Evolutionary conservation across 805 yeast genomes (phyloP), one percentile per base, ranked within the genome.

Genomic region (Myxozyma lipomycoides): DNA sequence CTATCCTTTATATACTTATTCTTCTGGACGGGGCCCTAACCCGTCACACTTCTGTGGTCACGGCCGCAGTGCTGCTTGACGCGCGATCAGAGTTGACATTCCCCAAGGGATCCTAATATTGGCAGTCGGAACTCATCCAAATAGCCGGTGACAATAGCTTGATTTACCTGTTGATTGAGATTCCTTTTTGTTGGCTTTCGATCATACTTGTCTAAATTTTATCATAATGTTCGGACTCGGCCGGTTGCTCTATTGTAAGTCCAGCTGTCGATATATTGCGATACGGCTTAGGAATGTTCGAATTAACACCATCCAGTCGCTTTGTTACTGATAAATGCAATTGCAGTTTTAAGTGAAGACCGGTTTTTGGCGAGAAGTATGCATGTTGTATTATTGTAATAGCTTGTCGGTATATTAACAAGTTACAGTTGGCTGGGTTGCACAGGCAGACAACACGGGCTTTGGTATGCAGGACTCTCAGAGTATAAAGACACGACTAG

Each of bases 311-410:
- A 23, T n/a, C 18, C 21, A 55, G 70, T 69, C 40, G 59, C 62
- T 22, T 64, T 72, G 21, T 64, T 86, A 35, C 68, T 84, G 49
- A 77, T 84, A 43, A 86, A 86, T 65, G 79, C 91, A 0, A 77
- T 86, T 25, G 93, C 93, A 0, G 83, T 86, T 32, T 74, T 86
- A 46, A 84, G 84, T 64, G 95, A 86, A 61, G 93, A 86, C 62
- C 71, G 95, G 51, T 86, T 86, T 62, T 71, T 86, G 52, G 81
- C 82, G 61, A 73, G 95, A 69, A 78, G 76, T 73, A 63, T 49
- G 75, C 66, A 6, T 18, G 22, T 25, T 22, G 7, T n/a, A 12
- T 19, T 22, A 9, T 18, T 19, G 30, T 15, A 1, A 4, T 22
- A 9, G 28, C 24, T n/a, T 37, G 4, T 28, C 3, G 23, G 9